Evolutionary conservation across 2,329 filamentous ascomycete species (phyloP), one percentile per base, ranked within the genome.

Genomic region (Sordariomycetes sp.): DNA sequence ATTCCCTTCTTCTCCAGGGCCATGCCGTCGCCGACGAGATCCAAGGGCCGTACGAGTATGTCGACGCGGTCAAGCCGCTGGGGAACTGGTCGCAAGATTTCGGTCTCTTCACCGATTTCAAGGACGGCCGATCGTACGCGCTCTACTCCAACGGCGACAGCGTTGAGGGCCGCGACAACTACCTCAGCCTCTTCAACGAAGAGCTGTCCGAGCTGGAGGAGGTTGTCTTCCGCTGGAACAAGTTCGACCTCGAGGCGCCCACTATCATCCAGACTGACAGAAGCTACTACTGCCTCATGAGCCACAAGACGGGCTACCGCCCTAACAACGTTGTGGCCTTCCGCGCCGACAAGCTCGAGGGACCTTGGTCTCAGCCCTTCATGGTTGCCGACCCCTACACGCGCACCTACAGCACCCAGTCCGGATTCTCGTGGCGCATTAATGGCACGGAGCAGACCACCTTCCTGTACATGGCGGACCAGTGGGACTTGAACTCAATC

Each of bases 51-150:
- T 76, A 75, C 46, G 59, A 46, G 3, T 75, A 75, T 38, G 56
- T 72, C 11, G 60, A 68, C 26, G 73, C 70, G 1, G 67, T 63
- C 0, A 55, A 64, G 0, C 73, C 73, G 0, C 61, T 77, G 0
- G 72, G 72, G 2, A 78, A 77, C 48, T 77, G 72, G 73, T 75
- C 69, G 0, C 73, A 78, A 41, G 73, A 78, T 36, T 78, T 75
- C 30, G 73, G 73, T 8, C 56, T 75, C 16, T 77, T 78, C 40
- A 72, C 68, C 4, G 73, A 78, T 43, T 70, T 70, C 50, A 75
- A 74, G 37, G 63, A 72, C 27, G 70, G 70, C 9, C 59, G 61
- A 1, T 64, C 67, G 0, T 77, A 77, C 39, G 63, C 72, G 1
- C 54, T 77, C 2, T 77, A 76, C 51, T 75, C 70, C 2, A 78